Base-by-base conservation (phyloP, 345 rosid genomes). In the Draba incana region DNA sequence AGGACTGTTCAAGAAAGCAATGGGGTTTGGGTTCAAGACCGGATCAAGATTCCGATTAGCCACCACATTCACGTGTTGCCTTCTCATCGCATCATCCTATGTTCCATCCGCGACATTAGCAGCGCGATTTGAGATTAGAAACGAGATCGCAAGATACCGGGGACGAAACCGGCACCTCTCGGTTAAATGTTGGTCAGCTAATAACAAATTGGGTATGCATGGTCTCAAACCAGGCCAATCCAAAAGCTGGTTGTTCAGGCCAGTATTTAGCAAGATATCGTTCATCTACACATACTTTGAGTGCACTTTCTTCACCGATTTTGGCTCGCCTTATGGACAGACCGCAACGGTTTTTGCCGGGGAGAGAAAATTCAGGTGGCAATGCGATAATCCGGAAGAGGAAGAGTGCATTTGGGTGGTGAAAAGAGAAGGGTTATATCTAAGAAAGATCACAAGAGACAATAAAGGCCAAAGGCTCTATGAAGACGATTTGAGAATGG, bases 351-450 rank as follows among this genome's bases (percentile, higher is more conserved):
- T 75, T 53, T 67, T 75, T 9, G 74, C 74, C 3, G 78, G 78
- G 4, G 78, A 68, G 53, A 75, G 59, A 39, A 37, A 1, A 4
- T 75, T 75, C 65, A 61, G 74, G 73, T 67, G 69, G 69, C 3
- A 75, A 20, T 75, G 78, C 16, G 78, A 75, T 62, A 57, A 62
- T 9, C 60, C 51, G 1, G 14, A 59, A 0, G 78, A 68, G 38
- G 54, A 75, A 46, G 74, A 68, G 51, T 75, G 78, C 42, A 62
- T 75, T 68, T 75, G 78, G 78, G 78, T 42, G 48, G 78, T 56
- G 6, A 75, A 68, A 61, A 68, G 60, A 56, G 55, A 68, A 4
- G 74, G 70, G 20, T 3, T 75, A 3, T 75, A 10, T 14, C 70
- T 55, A 41, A 41, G 74, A 42, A 75, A 42, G 65, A 69, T 75